Percentiles rank a stretch among this genome's conserved stretches.
phyloP scores from a whole-genome alignment of 495 filamentous ascomycete species.

The Penicillium chermesinum region DNA sequence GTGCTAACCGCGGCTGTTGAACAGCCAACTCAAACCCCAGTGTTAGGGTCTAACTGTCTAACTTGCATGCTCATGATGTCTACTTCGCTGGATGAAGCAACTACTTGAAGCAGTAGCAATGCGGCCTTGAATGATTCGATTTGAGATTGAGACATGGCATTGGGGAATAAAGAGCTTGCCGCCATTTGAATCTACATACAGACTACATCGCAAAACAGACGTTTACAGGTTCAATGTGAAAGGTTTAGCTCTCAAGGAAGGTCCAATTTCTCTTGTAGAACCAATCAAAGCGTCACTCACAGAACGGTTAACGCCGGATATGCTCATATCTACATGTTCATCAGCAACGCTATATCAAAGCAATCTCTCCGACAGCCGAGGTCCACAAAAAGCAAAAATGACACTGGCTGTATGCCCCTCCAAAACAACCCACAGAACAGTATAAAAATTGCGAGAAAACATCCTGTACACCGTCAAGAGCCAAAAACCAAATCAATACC shows the following conservation, averaged over 20 bases:
- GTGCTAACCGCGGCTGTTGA: no score
- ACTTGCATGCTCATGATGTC: no score
- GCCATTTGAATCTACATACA: no score
- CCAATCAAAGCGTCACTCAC: conserved; percentile 21
- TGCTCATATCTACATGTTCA: conserved; percentile 48
- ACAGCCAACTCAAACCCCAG: no score
- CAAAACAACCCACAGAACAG: conserved; percentile 8
- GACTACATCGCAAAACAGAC: no score
- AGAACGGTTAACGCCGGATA: conserved; percentile 36
- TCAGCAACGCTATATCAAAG: conserved; percentile 39
- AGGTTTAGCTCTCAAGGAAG: conserved; percentile 4
- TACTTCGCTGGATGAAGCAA: no score
- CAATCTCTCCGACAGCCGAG: conserved; percentile 26
- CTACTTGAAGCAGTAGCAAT: no score
- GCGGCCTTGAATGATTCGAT: no score
- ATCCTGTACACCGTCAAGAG: conserved; percentile 32
- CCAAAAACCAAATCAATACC: conserved; percentile 10
- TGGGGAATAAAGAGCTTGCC: no score
- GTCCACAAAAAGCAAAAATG: conserved; percentile 23
- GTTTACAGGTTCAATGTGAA: no score
- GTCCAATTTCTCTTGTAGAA: conserved; percentile 18
- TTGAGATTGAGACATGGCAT: no score
- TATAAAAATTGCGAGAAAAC: conserved; percentile 18
- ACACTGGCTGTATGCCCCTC: conserved; percentile 13
- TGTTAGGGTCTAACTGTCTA: no score